Base-by-base conservation (phyloP, 2,329 filamentous ascomycete species). In the Fusarium irregulare region DNA sequence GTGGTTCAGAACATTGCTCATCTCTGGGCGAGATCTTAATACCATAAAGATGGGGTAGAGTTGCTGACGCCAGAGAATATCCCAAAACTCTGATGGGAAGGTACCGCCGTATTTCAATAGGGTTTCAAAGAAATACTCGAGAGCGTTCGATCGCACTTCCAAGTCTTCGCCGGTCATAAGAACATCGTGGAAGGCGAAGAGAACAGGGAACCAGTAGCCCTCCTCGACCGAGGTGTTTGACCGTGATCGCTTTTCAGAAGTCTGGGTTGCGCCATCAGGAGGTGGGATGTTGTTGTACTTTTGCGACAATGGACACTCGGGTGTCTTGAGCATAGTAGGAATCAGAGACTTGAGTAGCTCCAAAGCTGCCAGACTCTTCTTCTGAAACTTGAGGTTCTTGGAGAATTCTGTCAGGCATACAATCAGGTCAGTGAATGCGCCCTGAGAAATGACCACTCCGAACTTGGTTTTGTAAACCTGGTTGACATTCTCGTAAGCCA, bases 21-120 rank as follows among this genome's bases (percentile, higher is more conserved):
- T 97, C 79, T 99, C 96, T 0, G 95, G 97, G 70, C 96, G 93
- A 20, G 96, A 98, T 72, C 97, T 94, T 45, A 99, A 83, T 4
- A 99, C 97, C 87, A 98, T 94, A 82, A 99, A 99, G 73, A 99
- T 99, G 1, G 96, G 97, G 74, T 97, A 98, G 2, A 99, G 87
- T 63, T 99, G 88, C 78, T 99, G 96, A 51, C 95, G 89, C 94
- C 96, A 99, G 1, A 99, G 87, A 20, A 96, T 97, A 79, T 99
- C 96, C 96, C 96, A 99, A 78, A 99, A 99, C 56, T 97, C 93
- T 2, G 91, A 85, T 6, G 95, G 94, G 75, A 98, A 99, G 72
- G 93, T 92, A 20, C 93, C 92, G 37, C 97, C 96, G 73, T 98
- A 96, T 68, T 89, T 90, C 62, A 97, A 91, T 9, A 99, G 85